A percentile compares a stretch with the other conserved stretches of the same genome.
Evolutionary conservation across 768 basidiomycete species (phyloP).

Genomic region (Piloderma croceum): DNA sequence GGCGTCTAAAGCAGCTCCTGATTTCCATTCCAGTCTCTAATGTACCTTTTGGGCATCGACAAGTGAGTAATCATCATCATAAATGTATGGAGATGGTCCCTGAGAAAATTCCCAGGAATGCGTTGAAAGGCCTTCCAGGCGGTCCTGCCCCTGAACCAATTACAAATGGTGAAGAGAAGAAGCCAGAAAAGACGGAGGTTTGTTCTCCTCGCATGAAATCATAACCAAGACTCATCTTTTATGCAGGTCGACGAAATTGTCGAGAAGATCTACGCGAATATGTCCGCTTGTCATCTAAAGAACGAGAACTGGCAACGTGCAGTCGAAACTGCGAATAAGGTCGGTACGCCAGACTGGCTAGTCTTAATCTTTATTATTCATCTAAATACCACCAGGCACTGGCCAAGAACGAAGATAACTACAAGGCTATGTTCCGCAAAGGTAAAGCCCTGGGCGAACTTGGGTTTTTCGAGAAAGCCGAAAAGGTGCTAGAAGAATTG

Average conservation of each 20-base stretch:
- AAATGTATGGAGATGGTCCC: not conserved
- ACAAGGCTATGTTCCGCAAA: constrained; percentile 77
- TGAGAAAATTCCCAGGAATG: constrained; percentile 36
- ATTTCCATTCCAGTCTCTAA: constrained; percentile 45
- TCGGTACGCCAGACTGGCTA: constrained; percentile 18
- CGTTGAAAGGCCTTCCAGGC: constrained; percentile 50
- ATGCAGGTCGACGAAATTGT: constrained; percentile 64
- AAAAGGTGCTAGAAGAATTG: constrained; percentile 58
- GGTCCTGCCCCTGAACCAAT: too few relatives aligned
- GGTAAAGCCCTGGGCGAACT: constrained; percentile 73
- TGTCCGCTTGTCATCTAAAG: constrained; percentile 81
- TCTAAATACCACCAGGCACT: constrained; percentile 51
- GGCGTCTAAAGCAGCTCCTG: constrained; percentile 9
- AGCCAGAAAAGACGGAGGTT: constrained; percentile 67
- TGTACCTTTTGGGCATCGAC: constrained; percentile 73
- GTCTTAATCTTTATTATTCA: too few relatives aligned
- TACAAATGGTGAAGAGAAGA: not conserved
- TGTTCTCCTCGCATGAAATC: constrained; percentile 7
- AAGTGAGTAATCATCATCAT: constrained; percentile 44
- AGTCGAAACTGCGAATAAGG: constrained; percentile 78
- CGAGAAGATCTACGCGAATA: constrained; percentile 81
- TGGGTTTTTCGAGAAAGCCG: constrained; percentile 71
- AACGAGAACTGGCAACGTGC: constrained; percentile 75
- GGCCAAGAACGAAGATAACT: constrained; percentile 67
- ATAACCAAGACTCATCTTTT: not conserved